Evolutionary conservation across 257 asterid genomes (phyloP).

Genomic region (Fraxinus pennsylvanica): DNA sequence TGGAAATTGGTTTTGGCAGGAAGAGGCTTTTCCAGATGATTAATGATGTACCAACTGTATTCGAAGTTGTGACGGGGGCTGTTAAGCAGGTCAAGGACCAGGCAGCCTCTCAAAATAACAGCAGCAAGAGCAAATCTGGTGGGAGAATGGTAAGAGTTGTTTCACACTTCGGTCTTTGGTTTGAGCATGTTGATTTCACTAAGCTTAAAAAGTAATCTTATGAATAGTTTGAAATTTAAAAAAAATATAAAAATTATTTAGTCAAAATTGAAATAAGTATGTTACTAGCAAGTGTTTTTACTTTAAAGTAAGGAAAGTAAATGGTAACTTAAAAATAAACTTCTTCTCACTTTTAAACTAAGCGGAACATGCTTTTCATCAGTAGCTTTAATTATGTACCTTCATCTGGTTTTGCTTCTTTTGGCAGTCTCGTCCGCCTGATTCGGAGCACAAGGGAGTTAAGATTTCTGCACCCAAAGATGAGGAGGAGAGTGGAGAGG

Average conservation of each 20-base stretch:
- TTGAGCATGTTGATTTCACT: background rate
- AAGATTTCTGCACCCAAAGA: constrained; percentile 29
- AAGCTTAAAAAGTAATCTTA: background rate
- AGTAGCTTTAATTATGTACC: background rate
- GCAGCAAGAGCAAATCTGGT: constrained; percentile 56
- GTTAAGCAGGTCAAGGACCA: constrained; percentile 48
- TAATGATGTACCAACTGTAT: constrained; percentile 67
- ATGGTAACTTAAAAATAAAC: background rate
- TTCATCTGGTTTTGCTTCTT: background rate
- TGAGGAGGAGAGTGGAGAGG: background rate
- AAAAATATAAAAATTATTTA: too few species aligned
- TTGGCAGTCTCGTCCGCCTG: constrained; percentile 34
- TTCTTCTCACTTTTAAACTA: background rate
- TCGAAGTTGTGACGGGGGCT: constrained; percentile 61
- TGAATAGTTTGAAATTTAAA: background rate
- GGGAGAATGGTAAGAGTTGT: constrained; percentile 40
- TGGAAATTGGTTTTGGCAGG: constrained; percentile 39
- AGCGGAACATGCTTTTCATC: background rate
- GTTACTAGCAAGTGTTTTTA: too few species aligned
- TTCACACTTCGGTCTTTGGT: background rate
- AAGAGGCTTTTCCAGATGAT: constrained; percentile 81
- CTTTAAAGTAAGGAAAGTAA: background rate
- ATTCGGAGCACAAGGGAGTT: constrained; percentile 28
- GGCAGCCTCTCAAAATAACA: constrained; percentile 38
- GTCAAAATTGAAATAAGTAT: background rate